phyloP scores from a whole-genome alignment of 805 yeast species.

The Millerozyma miso region DNA sequence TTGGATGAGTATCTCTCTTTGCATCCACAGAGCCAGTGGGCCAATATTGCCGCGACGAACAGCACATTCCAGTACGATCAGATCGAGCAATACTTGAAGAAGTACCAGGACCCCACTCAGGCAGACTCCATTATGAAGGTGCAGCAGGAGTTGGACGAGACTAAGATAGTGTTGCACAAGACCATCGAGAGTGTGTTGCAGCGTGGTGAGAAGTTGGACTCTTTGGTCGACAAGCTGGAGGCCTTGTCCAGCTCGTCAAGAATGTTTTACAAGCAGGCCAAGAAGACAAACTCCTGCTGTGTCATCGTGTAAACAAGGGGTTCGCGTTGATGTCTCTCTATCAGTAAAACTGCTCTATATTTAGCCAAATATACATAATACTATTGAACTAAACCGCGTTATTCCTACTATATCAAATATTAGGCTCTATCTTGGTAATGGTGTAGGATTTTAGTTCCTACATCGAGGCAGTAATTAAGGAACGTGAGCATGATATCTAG shows the following conservation, averaged over 20 bases:
- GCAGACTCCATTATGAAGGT: conserved; percentile 97
- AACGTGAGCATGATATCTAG: neutral
- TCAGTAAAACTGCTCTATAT: neutral
- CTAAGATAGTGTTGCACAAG: conserved; percentile 92
- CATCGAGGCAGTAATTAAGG: neutral
- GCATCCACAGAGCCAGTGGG: conserved; percentile 76
- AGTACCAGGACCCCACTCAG: conserved; percentile 95
- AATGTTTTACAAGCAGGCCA: conserved; percentile 96
- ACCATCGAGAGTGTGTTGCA: conserved; percentile 91
- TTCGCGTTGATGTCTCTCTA: neutral
- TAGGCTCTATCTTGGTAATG: neutral
- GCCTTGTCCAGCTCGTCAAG: conserved; percentile 83
- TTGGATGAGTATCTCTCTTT: conserved; percentile 85
- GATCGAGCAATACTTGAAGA: conserved; percentile 64
- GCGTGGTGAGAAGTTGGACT: conserved; percentile 93
- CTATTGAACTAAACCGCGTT: conserved; percentile 2
- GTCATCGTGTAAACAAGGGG: conserved; percentile 50
- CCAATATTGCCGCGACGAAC: conserved; percentile 39
- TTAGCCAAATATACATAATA: neutral
- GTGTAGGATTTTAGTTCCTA: neutral
- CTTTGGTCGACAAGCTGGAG: conserved; percentile 92
- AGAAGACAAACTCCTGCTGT: conserved; percentile 87
- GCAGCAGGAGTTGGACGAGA: conserved; percentile 96
- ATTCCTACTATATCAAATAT: conserved; percentile 2
- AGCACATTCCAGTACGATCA: conserved; percentile 50